phyloP scores from a whole-genome alignment of 768 basidiomycete genomes.

The Hygrophorus pudorinus region DNA sequence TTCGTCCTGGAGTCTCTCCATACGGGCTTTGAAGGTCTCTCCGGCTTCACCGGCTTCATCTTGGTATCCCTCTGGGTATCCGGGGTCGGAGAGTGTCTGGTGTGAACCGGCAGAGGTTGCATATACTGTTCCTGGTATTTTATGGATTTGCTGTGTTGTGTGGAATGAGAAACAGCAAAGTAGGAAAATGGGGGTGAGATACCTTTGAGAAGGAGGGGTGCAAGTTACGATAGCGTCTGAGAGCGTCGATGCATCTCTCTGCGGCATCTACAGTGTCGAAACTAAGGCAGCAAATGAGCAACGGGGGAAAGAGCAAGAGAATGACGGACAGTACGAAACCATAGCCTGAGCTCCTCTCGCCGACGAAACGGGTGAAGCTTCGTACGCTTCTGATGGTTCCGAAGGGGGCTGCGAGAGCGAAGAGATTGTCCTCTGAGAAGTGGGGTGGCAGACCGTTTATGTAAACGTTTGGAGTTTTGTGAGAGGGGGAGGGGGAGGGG shows the following conservation, averaged over 20 bases:
- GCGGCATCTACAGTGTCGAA: constrained; percentile 61
- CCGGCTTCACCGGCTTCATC: constrained; percentile 13
- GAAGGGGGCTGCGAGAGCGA: constrained; percentile 60
- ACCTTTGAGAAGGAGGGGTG: constrained; percentile 88
- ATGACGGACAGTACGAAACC: constrained; percentile 67
- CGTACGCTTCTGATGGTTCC: constrained; percentile 69
- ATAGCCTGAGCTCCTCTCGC: constrained; percentile 58
- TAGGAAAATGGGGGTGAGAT: constrained; percentile 6
- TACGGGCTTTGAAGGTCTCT: constrained; percentile 62
- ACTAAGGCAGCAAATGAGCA: constrained; percentile 24
- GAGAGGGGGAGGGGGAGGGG: too few species aligned
- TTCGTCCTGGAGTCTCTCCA: constrained; percentile 63
- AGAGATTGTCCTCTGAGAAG: constrained; percentile 72
- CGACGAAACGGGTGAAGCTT: constrained; percentile 76
- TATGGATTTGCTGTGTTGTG: constrained; percentile 47
- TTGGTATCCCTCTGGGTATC: not conserved
- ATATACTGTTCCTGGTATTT: constrained; percentile 70
- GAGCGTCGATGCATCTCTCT: constrained; percentile 60
- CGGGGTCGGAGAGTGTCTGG: not conserved
- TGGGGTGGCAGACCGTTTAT: constrained; percentile 83
- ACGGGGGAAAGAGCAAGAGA: not conserved
- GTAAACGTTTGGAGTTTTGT: constrained; percentile 76
- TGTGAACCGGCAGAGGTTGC: constrained; percentile 18
- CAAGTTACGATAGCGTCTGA: constrained; percentile 64
- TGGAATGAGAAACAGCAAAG: constrained; percentile 1